Conservation (phyloP, 768 basidiomycete species). For the Agrocybe praecox region DNA sequence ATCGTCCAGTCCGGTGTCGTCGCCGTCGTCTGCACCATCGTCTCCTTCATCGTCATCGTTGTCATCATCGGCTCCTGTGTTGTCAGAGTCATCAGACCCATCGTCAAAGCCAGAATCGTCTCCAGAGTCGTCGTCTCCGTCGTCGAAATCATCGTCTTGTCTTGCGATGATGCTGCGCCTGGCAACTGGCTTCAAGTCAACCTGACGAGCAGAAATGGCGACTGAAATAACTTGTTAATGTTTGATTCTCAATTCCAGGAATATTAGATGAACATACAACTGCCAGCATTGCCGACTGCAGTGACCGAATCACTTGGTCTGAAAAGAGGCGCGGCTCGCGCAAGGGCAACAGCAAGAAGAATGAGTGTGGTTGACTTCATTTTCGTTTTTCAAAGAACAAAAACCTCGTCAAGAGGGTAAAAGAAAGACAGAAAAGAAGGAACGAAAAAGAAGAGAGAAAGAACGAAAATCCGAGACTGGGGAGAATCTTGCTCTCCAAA, state of each 20-base stretch:
- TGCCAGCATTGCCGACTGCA: conserved; percentile 3
- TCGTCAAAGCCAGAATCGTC: conserved; percentile 13
- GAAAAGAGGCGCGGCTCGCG: conserved; percentile 15
- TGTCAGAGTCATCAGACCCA: conserved; percentile 8
- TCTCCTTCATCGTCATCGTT: conserved; percentile 10
- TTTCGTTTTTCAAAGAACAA: conserved; percentile 2
- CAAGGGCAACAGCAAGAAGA: conserved; percentile 18
- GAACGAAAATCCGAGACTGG: conserved; percentile 14
- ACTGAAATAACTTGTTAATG: background rate
- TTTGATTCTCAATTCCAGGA: background rate
- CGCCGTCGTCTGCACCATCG: conserved; percentile 6
- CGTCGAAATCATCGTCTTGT: conserved; percentile 22
- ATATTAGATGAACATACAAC: conserved; percentile 1
- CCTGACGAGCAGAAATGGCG: conserved; percentile 9
- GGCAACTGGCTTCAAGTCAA: conserved; percentile 11
- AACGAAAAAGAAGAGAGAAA: conserved; percentile 10
- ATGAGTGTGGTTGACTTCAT: conserved; percentile 18
- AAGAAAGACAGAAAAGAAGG: conserved; percentile 4
- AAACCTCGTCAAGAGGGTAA: conserved; percentile 22
- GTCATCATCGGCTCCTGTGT: conserved; percentile 6
- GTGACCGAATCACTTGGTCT: conserved; percentile 7
- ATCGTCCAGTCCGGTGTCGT: conserved; percentile 7
- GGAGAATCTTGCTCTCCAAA: background rate
- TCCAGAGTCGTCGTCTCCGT: conserved; percentile 6
- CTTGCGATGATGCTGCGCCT: conserved; percentile 16